A percentile compares a stretch with the other conserved stretches of the same genome.
Conservation (phyloP, 2,329 filamentous ascomycete genomes). For the Exophiala phaeomuriformis region DNA sequence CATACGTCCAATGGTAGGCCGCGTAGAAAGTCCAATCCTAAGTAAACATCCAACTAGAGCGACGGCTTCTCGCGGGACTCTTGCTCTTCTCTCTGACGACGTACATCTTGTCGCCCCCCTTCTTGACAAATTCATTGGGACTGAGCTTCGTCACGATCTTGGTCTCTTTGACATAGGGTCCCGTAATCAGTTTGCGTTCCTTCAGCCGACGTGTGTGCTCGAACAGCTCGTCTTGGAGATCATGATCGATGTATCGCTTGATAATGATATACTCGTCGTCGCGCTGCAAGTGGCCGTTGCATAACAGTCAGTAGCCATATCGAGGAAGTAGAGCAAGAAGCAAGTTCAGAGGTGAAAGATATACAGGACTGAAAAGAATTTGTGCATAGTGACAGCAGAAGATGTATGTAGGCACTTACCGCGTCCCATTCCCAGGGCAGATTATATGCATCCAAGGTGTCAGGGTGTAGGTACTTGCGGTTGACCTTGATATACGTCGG, state of each 20-base stretch:
- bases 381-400: too few species aligned
- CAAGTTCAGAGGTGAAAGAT: constrained; percentile 1
- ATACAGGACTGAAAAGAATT: not conserved
- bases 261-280: constrained; percentile 66
- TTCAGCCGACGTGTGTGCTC: constrained; percentile 55
- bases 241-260: constrained; percentile 64
- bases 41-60: constrained; percentile 24
- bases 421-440: constrained; percentile 43
- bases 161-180: constrained; percentile 23
- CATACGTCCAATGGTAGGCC: too few species aligned
- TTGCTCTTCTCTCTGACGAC: constrained; percentile 41
- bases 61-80: constrained; percentile 13
- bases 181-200: constrained; percentile 32
- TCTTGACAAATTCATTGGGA: constrained; percentile 29
- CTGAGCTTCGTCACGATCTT: constrained; percentile 25
- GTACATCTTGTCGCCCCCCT: constrained; percentile 39
- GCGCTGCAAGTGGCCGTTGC: constrained; percentile 35
- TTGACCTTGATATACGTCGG: constrained; percentile 44
- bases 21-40: constrained; percentile 1
- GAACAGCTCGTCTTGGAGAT: constrained; percentile 65
- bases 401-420: too few species aligned
- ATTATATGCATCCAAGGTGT: constrained; percentile 41
- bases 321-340: not conserved
- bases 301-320: constrained; percentile 14
- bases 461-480: constrained; percentile 40